Evolutionary conservation across 768 basidiomycete species (phyloP).

Genomic region (Amanita jacksonii): DNA sequence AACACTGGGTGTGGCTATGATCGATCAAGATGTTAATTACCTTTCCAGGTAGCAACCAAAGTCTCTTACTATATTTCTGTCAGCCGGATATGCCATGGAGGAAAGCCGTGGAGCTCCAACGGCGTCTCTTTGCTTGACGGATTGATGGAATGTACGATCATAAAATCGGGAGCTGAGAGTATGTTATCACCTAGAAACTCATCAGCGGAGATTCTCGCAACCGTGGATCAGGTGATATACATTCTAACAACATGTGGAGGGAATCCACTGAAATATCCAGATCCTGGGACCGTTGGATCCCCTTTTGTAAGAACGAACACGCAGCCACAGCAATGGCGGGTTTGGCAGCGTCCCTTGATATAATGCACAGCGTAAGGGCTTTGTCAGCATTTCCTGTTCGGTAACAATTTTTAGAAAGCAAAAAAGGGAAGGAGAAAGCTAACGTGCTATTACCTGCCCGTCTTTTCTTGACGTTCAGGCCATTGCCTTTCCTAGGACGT

Average conservation of each 20-base stretch:
- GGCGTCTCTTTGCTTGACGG: conserved; percentile 30
- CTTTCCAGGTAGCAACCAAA: conserved; percentile 5
- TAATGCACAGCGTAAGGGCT: conserved; percentile 41
- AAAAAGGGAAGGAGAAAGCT: neutral
- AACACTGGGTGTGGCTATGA: too few relatives aligned
- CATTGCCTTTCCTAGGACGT: conserved; percentile 2
- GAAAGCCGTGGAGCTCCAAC: conserved; percentile 65
- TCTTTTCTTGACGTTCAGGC: conserved; percentile 8
- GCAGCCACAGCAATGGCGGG: conserved; percentile 52
- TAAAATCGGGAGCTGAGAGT: conserved; percentile 62
- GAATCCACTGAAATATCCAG: conserved; percentile 23
- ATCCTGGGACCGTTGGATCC: conserved; percentile 1
- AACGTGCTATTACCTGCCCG: conserved; percentile 2
- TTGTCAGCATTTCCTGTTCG: conserved; percentile 4
- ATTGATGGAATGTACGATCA: conserved; percentile 59
- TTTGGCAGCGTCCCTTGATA: conserved; percentile 54
- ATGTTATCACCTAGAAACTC: conserved; percentile 34
- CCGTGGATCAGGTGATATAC: conserved; percentile 24
- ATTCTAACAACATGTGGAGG: conserved; percentile 47
- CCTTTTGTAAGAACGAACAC: conserved; percentile 27
- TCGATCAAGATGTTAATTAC: neutral
- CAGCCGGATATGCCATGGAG: conserved; percentile 79
- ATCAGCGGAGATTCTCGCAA: conserved; percentile 6
- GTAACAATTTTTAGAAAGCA: neutral
- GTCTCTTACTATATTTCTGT: conserved; percentile 67